phyloP scores from a whole-genome alignment of 2,329 filamentous ascomycete genomes.

The Tolypocladium pustulatum region DNA sequence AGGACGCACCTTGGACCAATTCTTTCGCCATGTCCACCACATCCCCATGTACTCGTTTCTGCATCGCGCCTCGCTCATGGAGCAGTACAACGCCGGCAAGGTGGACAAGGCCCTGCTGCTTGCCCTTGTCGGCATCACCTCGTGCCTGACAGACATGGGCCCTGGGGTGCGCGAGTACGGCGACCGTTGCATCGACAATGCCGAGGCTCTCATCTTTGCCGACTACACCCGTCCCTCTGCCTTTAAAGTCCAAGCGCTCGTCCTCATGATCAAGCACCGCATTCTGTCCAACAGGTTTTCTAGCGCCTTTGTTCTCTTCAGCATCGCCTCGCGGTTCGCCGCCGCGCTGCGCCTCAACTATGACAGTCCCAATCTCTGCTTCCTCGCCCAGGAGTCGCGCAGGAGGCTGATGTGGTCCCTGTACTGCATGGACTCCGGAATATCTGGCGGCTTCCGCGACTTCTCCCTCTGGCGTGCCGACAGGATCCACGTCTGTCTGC shows the following conservation, averaged over 20 bases:
- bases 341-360: slow-evolving; percentile 32
- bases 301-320: slow-evolving; percentile 33
- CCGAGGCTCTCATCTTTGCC: slow-evolving; percentile 39
- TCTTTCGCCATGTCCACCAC: slow-evolving; percentile 49
- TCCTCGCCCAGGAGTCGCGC: slow-evolving; percentile 30
- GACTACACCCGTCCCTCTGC: slow-evolving; percentile 46
- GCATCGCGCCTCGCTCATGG: slow-evolving; percentile 49
- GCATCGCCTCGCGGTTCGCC: slow-evolving; percentile 31
- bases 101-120: slow-evolving; percentile 44
- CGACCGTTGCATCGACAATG: slow-evolving; percentile 42
- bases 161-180: slow-evolving; percentile 41
- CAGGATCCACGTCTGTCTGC: slow-evolving; percentile 28
- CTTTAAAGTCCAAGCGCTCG: slow-evolving; percentile 40
- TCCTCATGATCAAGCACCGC: slow-evolving; percentile 33
- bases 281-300: slow-evolving; percentile 32
- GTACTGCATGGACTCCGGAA: slow-evolving; percentile 30
- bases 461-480: slow-evolving; percentile 33
- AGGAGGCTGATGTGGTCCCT: slow-evolving; percentile 33
- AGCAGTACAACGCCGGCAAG: slow-evolving; percentile 45
- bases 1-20: slow-evolving; percentile 42
- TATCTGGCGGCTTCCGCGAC: slow-evolving; percentile 32
- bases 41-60: slow-evolving; percentile 49
- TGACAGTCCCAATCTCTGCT: slow-evolving; percentile 27
- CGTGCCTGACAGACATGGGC: slow-evolving; percentile 44
- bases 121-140: slow-evolving; percentile 45